phyloP scores from a whole-genome alignment of 2,329 filamentous ascomycete species.

The Phoma sp. region DNA sequence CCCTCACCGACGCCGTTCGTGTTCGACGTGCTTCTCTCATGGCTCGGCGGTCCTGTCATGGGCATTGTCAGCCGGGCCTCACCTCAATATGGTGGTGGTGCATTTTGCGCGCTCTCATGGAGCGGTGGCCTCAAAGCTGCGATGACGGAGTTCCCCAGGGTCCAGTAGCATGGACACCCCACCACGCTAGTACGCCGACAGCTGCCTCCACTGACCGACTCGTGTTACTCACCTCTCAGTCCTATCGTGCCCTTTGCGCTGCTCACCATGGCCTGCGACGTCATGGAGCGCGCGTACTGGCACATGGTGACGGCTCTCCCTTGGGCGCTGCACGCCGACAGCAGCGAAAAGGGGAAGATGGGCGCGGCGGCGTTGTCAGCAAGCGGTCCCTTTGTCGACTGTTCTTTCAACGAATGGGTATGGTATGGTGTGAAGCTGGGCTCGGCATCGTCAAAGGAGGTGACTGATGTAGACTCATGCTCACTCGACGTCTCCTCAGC shows the following conservation, averaged over 20 bases:
- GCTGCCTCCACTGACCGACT: slow-evolving; percentile 1
- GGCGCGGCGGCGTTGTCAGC: neutral
- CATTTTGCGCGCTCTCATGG: slow-evolving; percentile 8
- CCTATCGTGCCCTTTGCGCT: slow-evolving; percentile 10
- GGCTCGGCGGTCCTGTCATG: slow-evolving; percentile 34
- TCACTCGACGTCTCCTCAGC: slow-evolving; percentile 21
- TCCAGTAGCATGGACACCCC: slow-evolving; percentile 18
- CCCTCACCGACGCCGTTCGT: slow-evolving; percentile 6
- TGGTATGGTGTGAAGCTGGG: neutral
- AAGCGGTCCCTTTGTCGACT: neutral
- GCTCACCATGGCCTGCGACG: slow-evolving; percentile 30
- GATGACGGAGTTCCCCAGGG: slow-evolving; percentile 34
- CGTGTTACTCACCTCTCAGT: slow-evolving; percentile 24
- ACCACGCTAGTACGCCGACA: slow-evolving; percentile 12
- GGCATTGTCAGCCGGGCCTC: slow-evolving; percentile 35
- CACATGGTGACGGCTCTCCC: slow-evolving; percentile 37
- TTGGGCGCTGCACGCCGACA: slow-evolving; percentile 38
- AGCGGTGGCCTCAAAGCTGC: slow-evolving; percentile 16
- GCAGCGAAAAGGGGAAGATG: slow-evolving; percentile 34
- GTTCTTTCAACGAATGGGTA: slow-evolving; percentile 10
- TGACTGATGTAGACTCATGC: slow-evolving; percentile 27
- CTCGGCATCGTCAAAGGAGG: slow-evolving; percentile 17
- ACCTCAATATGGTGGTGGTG: slow-evolving; percentile 20
- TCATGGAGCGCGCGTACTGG: slow-evolving; percentile 37
- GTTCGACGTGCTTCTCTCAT: slow-evolving; percentile 33